Percentiles rank a stretch among this genome's conserved stretches.
Conservation (phyloP, 164 flowering plant genomes). For the Nymphaea thermarum region DNA sequence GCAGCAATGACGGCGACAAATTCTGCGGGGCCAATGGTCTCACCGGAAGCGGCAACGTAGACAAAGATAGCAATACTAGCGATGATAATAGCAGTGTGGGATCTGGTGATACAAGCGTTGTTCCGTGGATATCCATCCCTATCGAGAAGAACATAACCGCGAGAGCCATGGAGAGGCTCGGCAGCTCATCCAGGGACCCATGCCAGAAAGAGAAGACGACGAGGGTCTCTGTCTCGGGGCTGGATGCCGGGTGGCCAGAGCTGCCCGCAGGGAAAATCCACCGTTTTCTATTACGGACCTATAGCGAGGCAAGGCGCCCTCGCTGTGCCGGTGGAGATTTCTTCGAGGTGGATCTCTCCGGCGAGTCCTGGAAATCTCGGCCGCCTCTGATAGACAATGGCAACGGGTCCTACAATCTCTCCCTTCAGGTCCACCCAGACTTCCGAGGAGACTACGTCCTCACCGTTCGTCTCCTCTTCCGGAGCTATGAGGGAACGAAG, state of each 20-base stretch:
- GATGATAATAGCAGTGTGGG: no score
- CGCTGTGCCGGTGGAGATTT: conserved; percentile 79
- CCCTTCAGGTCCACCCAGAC: conserved; percentile 77
- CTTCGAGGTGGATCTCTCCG: conserved; percentile 76
- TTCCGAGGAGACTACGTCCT: conserved; percentile 55
- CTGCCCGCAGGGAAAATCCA: conserved; percentile 48
- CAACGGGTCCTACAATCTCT: conserved; percentile 61
- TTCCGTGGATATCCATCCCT: no score
- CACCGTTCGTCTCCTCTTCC: conserved; percentile 54
- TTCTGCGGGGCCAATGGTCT: no score
- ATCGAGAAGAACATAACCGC: not conserved
- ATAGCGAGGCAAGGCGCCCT: conserved; percentile 44
- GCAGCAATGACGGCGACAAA: not conserved
- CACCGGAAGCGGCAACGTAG: no score
- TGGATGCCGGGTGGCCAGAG: not conserved
- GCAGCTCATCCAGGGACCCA: not conserved
- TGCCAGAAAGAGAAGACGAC: not conserved
- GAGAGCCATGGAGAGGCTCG: not conserved
- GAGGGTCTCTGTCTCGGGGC: not conserved
- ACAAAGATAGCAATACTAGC: no score
- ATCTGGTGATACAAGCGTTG: no score
- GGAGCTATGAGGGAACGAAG: conserved; percentile 67
- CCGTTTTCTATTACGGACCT: conserved; percentile 47
- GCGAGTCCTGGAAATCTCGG: conserved; percentile 81
- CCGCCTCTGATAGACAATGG: conserved; percentile 64